Conservation (phyloP, 306 rosid species). For the Glycine tomentella region DNA sequence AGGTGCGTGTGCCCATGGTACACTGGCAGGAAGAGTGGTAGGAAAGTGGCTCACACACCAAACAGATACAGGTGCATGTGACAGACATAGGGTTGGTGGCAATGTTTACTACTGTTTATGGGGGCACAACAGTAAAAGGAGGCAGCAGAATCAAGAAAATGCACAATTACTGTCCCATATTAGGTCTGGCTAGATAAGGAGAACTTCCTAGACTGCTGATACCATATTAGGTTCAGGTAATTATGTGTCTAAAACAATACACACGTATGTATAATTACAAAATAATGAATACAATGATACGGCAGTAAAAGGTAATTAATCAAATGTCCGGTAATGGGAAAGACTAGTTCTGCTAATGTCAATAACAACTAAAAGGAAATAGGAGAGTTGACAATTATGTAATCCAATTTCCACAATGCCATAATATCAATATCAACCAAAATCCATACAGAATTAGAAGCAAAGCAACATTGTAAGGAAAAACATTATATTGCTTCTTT, state of each 20-base stretch:
- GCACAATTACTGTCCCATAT: neutral
- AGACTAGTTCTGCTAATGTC: slow-evolving; percentile 10
- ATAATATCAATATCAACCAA: slow-evolving; percentile 22
- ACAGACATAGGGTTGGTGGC: too few species aligned
- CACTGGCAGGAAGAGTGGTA: neutral
- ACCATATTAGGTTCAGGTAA: neutral
- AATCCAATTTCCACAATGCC: slow-evolving; percentile 28
- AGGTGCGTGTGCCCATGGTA: neutral
- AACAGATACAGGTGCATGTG: neutral
- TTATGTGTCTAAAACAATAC: neutral
- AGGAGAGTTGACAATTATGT: neutral
- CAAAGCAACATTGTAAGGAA: slow-evolving; percentile 25
- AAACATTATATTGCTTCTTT: slow-evolving; percentile 19
- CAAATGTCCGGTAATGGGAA: neutral
- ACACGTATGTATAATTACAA: neutral
- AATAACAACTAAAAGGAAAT: slow-evolving; percentile 16
- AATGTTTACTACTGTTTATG: too few species aligned
- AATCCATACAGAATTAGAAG: slow-evolving; percentile 29
- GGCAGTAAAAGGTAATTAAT: neutral
- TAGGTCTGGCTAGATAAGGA: neutral
- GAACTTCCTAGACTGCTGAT: neutral
- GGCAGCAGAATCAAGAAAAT: neutral
- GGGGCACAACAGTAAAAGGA: too few species aligned
- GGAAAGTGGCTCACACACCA: neutral
- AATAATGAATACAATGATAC: neutral